Base-by-base conservation (phyloP, 345 rosid genomes). In the Gossypium mustelinum region DNA sequence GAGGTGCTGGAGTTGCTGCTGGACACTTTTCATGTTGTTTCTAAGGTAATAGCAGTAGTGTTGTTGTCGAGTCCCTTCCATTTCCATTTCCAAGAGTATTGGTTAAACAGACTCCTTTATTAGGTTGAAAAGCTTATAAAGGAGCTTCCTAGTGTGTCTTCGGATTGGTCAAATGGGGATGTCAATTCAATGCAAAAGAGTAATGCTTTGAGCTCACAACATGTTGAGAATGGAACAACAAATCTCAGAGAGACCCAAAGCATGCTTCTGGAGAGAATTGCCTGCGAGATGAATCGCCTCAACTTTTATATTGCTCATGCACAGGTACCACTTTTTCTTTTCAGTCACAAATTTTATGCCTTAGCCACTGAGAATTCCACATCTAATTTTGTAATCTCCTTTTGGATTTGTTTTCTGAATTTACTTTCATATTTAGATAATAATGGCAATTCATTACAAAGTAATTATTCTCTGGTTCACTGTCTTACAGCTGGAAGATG, bases 241-340 rank as follows among this genome's bases (percentile, higher is more conserved):
- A 93, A 86, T 83, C 75, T 92, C 73, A 83, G 97, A 71, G 99
- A 95, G 87, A 91, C 96, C 44, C 97, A 93, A 82, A 93, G 97
- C 89, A 92, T 93, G 97, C 93, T 93, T 64, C 80, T 95, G 78
- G 99, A 95, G 79, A 88, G 98, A 85, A 93, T 95, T 84, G 98
- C 99, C 70, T 93, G 94, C 47, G 98, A 93, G 85, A 93, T 95
- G 97, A 95, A 93, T 86, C 87, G 99, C 70, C 89, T 95, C 25
- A 93, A 92, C 83, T 95, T 96, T 86, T 88, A 90, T 75, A 82
- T 90, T 64, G 93, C 97, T 83, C 98, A 91, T 79, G 87, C 97
- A 71, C 88, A 93, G 98, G 99, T 95, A 91, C 85, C 79, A 83
- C 75, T 87, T 77, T 78, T 70, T 69, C 72, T 59, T 57, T 57